Conservation (phyloP, 805 yeast genomes). For the Jamesozyma rosinii region DNA sequence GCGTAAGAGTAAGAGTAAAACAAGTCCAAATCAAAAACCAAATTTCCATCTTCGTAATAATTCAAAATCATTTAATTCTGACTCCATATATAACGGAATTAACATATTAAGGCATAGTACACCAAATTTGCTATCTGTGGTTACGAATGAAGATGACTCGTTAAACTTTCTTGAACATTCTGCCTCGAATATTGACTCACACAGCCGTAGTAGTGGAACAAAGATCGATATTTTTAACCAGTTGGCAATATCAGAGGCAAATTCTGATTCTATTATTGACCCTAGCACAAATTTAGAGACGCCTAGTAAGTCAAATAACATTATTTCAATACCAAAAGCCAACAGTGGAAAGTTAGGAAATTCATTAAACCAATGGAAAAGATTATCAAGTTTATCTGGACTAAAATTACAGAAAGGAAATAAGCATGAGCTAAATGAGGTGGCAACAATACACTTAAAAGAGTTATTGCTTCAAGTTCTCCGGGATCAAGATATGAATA, state of each 20-base stretch:
- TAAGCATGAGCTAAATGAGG: slow-evolving; percentile 30
- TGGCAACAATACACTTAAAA: slow-evolving; percentile 37
- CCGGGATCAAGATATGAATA: slow-evolving; percentile 44
- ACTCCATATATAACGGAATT: slow-evolving; percentile 15
- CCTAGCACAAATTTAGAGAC: neutral
- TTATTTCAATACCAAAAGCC: slow-evolving; percentile 5
- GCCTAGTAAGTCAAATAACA: neutral
- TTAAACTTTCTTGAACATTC: neutral
- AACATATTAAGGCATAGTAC: slow-evolving; percentile 26
- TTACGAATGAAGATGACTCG: slow-evolving; percentile 3
- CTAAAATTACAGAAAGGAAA: slow-evolving; percentile 10
- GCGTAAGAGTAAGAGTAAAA: slow-evolving; percentile 42
- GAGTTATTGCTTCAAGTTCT: slow-evolving; percentile 50
- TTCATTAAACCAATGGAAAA: slow-evolving; percentile 12
- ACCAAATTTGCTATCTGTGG: slow-evolving; percentile 26
- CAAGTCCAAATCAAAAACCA: slow-evolving; percentile 16
- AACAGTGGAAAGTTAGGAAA: slow-evolving; percentile 1
- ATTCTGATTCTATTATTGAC: neutral
- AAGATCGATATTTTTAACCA: neutral
- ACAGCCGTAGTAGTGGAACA: slow-evolving; percentile 5
- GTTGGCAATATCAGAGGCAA: too few species aligned
- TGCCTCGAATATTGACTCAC: slow-evolving; percentile 8
- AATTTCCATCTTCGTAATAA: neutral
- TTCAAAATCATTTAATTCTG: slow-evolving; percentile 13
- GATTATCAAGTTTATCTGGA: slow-evolving; percentile 17